Conservation (phyloP, 73 alveolate species). For the Symbiodinium natans region DNA sequence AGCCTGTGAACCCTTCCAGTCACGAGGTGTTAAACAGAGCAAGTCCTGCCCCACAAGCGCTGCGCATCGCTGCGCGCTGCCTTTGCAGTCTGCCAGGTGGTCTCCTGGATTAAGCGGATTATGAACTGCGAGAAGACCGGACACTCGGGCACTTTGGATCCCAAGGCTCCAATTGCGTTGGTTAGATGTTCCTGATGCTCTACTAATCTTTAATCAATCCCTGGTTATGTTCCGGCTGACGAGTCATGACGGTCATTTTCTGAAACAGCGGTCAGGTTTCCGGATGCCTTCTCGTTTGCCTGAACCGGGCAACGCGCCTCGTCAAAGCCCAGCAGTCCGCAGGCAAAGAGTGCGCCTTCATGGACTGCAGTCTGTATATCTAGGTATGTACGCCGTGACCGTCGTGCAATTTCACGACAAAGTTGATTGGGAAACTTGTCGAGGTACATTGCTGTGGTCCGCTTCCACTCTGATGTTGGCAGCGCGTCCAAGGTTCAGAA, state of each 20-base stretch:
- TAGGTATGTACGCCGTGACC: neutral
- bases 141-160: constrained; percentile 99
- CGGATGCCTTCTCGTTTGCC: constrained; percentile 99
- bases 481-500: constrained; percentile 95
- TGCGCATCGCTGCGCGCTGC: too few species aligned
- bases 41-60: neutral
- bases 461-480: constrained; percentile 98
- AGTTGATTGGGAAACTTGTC: constrained; percentile 97
- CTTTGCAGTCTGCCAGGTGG: constrained; percentile 97
- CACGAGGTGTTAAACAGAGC: constrained; percentile 15
- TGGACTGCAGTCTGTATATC: neutral
- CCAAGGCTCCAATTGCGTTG: constrained; percentile 87
- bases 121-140: constrained; percentile 99
- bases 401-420: neutral
- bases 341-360: constrained; percentile 94
- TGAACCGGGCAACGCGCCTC: constrained; percentile 99
- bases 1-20: constrained; percentile 95
- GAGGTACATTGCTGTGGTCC: constrained; percentile 98
- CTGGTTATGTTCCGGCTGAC: neutral
- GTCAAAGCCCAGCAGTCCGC: constrained; percentile 97
- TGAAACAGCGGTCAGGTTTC: constrained; percentile 97
- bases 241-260: neutral
- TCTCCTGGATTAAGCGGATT: constrained; percentile 99
- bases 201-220: neutral
- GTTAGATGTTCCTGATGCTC: neutral